Percentiles rank a stretch among this genome's conserved stretches.
phyloP scores from a whole-genome alignment of 495 filamentous ascomycete species.

The Apodospora peruviana region DNA sequence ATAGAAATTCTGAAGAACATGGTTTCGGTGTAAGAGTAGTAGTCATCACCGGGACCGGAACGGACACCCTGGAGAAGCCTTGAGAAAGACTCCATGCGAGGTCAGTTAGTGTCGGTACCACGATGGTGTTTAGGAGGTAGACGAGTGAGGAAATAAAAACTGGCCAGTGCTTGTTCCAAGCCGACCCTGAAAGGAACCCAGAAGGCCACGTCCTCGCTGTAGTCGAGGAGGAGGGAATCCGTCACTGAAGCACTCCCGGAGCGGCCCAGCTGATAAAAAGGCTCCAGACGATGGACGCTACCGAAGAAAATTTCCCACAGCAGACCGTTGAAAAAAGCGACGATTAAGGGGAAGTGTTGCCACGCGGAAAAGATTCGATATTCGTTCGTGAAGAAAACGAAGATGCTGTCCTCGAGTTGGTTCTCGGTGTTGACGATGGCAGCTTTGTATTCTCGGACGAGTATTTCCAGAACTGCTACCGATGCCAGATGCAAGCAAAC shows the following conservation, averaged over 20 bases:
- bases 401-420: background rate
- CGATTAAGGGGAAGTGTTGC: background rate
- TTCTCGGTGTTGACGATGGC: background rate
- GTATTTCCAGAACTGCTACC: background rate
- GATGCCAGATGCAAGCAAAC: background rate
- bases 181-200: background rate
- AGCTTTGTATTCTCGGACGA: background rate
- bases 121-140: background rate
- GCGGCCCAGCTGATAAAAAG: background rate
- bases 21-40: no score
- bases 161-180: background rate
- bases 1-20: background rate
- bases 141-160: background rate
- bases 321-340: background rate
- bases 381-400: background rate
- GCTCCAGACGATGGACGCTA: background rate
- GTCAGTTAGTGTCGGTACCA: background rate
- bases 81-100: background rate
- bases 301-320: background rate
- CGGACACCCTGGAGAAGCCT: no score
- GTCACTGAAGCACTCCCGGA: background rate
- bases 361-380: background rate
- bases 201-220: background rate
- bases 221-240: background rate
- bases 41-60: no score